These are phyloP conservation scores for Sporisorium graminicola DNA, from an alignment of 1,284 basidiomycete species.

Conservation along the genomic window DNA sequence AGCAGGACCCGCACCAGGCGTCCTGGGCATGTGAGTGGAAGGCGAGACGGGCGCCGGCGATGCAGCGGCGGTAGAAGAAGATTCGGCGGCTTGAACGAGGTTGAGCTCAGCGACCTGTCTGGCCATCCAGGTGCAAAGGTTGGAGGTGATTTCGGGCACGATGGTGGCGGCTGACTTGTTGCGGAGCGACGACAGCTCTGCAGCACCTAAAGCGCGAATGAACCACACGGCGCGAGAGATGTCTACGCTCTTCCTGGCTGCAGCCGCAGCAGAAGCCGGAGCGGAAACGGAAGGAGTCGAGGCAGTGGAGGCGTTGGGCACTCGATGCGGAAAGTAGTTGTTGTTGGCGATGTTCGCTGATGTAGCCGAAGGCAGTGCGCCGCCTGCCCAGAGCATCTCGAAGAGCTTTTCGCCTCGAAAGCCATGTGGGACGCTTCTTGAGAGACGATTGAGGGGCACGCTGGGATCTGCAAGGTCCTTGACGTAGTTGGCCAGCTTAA, in stretches of 20 bases:
- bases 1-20: conserved; percentile 17
- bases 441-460: conserved; percentile 88
- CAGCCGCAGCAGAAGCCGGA: conserved; percentile 70
- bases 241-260: conserved; percentile 76
- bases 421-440: conserved; percentile 89
- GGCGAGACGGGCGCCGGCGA: conserved; percentile 44
- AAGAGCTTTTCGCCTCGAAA: conserved; percentile 91
- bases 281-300: conserved; percentile 5
- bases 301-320: conserved; percentile 6
- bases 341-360: conserved; percentile 2
- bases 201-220: conserved; percentile 90
- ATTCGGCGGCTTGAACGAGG: conserved; percentile 32
- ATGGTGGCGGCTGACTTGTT: conserved; percentile 74
- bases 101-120: conserved; percentile 86
- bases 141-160: conserved; percentile 88
- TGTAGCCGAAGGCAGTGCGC: conserved; percentile 28
- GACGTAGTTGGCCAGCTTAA: conserved; percentile 88
- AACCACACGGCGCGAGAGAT: conserved; percentile 94
- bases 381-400: conserved; percentile 80
- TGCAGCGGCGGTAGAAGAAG: conserved; percentile 36
- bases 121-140: conserved; percentile 87
- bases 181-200: conserved; percentile 77
- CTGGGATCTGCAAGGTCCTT: conserved; percentile 88
- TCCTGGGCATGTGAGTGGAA: conserved; percentile 23
- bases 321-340: conserved; percentile 22